Evolutionary conservation across 352 stramenopile genomes (phyloP).

Genomic region (Phytophthora aleatoria): DNA sequence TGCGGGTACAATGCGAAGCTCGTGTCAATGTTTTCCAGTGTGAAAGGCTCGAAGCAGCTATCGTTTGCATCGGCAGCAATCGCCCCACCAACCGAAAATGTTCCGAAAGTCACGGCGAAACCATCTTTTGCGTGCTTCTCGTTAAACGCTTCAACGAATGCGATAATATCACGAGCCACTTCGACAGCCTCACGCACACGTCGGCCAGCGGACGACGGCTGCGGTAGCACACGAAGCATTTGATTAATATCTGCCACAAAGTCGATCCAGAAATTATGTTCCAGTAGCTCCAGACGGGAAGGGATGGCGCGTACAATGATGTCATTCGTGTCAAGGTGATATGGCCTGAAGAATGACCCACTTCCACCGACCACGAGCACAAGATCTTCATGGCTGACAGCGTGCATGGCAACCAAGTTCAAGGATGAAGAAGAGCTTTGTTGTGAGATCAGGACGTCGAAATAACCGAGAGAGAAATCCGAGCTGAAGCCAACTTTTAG

Average conservation of each 20-base stretch:
- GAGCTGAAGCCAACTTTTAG: constrained; percentile 85
- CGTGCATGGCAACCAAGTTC: constrained; percentile 37
- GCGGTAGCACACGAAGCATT: constrained; percentile 64
- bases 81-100: constrained; percentile 41
- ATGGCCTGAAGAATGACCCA: constrained; percentile 83
- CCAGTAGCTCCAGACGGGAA: constrained; percentile 62
- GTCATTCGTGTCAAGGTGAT: constrained; percentile 86
- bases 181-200: constrained; percentile 38
- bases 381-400: constrained; percentile 30
- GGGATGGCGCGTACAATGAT: constrained; percentile 78
- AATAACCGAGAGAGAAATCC: constrained; percentile 84
- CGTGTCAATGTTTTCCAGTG: constrained; percentile 33
- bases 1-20: constrained; percentile 41
- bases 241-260: constrained; percentile 80
- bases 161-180: constrained; percentile 46
- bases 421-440: constrained; percentile 30
- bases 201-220: constrained; percentile 48
- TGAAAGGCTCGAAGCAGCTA: constrained; percentile 47
- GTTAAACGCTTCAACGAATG: constrained; percentile 66
- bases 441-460: constrained; percentile 73
- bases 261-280: constrained; percentile 87
- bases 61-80: constrained; percentile 47
- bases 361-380: constrained; percentile 72
- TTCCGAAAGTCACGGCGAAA: constrained; percentile 64
- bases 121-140: constrained; percentile 56